Conservation (phyloP, 1,284 basidiomycete genomes). For the Ceratobasidium sp. region DNA sequence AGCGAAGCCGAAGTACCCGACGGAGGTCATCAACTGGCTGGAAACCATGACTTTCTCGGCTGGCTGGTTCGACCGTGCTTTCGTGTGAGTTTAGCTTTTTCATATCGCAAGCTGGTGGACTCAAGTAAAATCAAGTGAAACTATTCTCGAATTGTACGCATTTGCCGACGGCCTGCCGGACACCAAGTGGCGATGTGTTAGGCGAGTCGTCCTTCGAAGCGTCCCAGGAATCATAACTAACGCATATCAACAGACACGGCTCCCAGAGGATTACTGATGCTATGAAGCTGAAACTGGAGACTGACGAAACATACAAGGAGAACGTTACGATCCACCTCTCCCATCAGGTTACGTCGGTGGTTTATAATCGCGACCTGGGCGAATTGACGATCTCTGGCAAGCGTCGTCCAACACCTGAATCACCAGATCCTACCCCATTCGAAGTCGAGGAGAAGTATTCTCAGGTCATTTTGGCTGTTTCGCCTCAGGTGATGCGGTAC, state of each 20-base stretch:
- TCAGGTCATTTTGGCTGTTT: conserved; percentile 49
- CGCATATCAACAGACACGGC: neutral
- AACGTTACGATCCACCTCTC: neutral
- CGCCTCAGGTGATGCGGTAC: conserved; percentile 39
- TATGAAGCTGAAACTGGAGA: conserved; percentile 47
- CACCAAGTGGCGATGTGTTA: neutral
- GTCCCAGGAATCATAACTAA: neutral
- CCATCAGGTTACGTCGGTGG: conserved; percentile 43
- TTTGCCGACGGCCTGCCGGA: neutral
- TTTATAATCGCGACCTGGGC: conserved; percentile 44
- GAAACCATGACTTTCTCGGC: conserved; percentile 1
- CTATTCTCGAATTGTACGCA: neutral
- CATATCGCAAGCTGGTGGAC: neutral
- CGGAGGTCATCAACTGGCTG: neutral
- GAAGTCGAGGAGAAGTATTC: conserved; percentile 37
- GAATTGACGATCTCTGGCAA: conserved; percentile 44
- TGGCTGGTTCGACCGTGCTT: conserved; percentile 29
- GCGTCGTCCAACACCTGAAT: conserved; percentile 34
- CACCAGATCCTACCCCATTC: conserved; percentile 38
- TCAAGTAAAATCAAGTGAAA: neutral
- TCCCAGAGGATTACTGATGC: conserved; percentile 45
- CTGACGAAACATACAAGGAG: neutral
- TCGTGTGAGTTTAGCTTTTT: neutral
- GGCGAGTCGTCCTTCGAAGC: neutral
- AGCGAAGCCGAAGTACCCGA: too few relatives aligned